These are phyloP conservation scores for Saccharomyces mikatae DNA, from an alignment of 805 yeast genomes.

Conservation along the genomic window DNA sequence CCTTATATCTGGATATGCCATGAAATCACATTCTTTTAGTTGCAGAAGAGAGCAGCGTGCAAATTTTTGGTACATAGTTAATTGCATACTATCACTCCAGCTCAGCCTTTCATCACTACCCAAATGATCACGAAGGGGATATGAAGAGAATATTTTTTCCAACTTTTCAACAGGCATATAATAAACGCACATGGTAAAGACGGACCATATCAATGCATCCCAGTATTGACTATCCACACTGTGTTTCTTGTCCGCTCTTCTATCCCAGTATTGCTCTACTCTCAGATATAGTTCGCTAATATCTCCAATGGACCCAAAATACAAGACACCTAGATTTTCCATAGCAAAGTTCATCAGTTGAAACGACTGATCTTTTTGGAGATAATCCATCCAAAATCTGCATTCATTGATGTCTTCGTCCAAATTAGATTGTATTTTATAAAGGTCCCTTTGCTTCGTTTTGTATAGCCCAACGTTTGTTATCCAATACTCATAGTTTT, in stretches of 20 bases:
- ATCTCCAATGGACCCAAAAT: slow-evolving; percentile 27
- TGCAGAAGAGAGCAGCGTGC: slow-evolving; percentile 11
- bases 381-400: slow-evolving; percentile 10
- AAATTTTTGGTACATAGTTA: slow-evolving; percentile 12
- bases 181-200: slow-evolving; percentile 22
- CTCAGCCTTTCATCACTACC: slow-evolving; percentile 3
- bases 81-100: slow-evolving; percentile 14
- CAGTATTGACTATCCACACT: slow-evolving; percentile 20
- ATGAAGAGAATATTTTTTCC: slow-evolving; percentile 5
- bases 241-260: slow-evolving; percentile 8
- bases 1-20: slow-evolving; percentile 22
- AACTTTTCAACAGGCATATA: slow-evolving; percentile 20
- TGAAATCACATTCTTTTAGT: slow-evolving; percentile 14
- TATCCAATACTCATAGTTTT: slow-evolving; percentile 25
- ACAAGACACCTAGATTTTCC: slow-evolving; percentile 27
- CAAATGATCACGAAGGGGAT: slow-evolving; percentile 5
- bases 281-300: slow-evolving; percentile 22
- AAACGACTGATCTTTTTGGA: slow-evolving; percentile 16
- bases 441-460: slow-evolving; percentile 6
- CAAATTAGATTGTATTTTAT: slow-evolving; percentile 1
- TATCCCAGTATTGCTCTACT: slow-evolving; percentile 20
- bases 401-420: slow-evolving; percentile 6
- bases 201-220: slow-evolving; percentile 26
- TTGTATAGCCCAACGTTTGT: slow-evolving; percentile 21
- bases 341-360: slow-evolving; percentile 23